Base-by-base conservation (phyloP, 2,329 filamentous ascomycete genomes). In the Colletotrichum sp. region DNA sequence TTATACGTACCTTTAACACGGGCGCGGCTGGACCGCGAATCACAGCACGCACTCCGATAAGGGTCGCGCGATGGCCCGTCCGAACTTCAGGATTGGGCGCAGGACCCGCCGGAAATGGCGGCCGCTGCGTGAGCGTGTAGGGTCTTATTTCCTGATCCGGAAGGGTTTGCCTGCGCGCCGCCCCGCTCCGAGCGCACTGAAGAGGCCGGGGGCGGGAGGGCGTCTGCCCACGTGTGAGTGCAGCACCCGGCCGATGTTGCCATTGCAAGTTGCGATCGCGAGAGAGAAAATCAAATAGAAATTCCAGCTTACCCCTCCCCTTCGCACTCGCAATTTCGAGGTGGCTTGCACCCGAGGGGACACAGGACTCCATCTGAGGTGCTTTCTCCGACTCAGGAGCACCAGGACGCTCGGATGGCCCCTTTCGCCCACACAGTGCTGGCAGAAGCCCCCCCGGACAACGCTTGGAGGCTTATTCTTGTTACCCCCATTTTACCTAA, bases 401-500 rank as follows among this genome's bases (percentile, higher is more conserved):
- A 36, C 18, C 38, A n/a, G 38, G 38, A 3, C 18, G 38, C 18
- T 43, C 38, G 38, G 38, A 43, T 43, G 38, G 38, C 38, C 38
- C 18, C 38, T 43, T 43, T n/a, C 38, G 38, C 38, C 38, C 38
- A 43, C 38, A 43, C 38, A 43, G 38, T 43, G 38, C 38, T 43
- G 38, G 38, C 38, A 43, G 38, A 43, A 36, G 9, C 38, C 34
- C 38, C 36, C 38, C 38, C 38, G 38, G 38, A 43, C 18, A 67
- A 30, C 43, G 64, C 28, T 28, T 55, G 12, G 28, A 18, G 26
- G 26, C 43, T 34, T 67, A 55, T 55, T 67, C 43, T 67, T 28
- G 64, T 68, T 68, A 68, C 65, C 65, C 65, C 65, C 65, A 68
- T 68, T 68, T 68, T 68, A 68, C 52, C 52, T 68, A 68, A 68